phyloP scores from a whole-genome alignment of 139 green algal genomes.

The Chlorella sp. region DNA sequence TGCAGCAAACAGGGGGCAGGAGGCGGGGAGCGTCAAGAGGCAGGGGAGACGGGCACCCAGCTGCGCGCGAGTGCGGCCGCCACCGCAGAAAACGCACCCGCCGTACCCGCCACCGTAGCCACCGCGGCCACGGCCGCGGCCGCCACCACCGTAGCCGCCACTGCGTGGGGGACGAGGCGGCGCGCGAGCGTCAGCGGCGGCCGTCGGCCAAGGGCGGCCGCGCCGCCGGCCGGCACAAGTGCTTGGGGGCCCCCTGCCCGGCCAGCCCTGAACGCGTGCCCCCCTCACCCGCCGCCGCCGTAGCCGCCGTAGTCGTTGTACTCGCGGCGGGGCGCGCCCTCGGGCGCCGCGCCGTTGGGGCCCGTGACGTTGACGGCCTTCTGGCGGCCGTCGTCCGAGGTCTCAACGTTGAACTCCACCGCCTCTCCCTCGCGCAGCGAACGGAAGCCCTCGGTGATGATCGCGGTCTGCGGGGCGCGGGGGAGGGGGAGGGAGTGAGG shows the following conservation, averaged over 20 bases:
- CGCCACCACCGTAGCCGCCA: slow-evolving; percentile 27
- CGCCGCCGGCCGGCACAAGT: neutral
- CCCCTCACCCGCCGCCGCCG: slow-evolving; percentile 19
- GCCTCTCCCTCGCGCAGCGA: slow-evolving; percentile 70
- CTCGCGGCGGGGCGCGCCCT: slow-evolving; percentile 46
- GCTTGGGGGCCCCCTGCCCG: neutral
- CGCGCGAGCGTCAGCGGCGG: slow-evolving; percentile 11
- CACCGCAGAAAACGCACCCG: too few species aligned
- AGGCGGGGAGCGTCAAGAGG: too few species aligned
- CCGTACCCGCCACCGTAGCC: slow-evolving; percentile 24
- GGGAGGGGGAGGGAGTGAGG: neutral
- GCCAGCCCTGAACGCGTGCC: neutral
- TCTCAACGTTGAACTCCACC: slow-evolving; percentile 78
- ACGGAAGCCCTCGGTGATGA: slow-evolving; percentile 79
- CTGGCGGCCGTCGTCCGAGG: slow-evolving; percentile 57
- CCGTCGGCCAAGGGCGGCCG: neutral
- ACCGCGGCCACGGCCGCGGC: slow-evolving; percentile 21
- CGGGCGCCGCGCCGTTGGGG: slow-evolving; percentile 40
- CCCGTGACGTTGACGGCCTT: slow-evolving; percentile 50
- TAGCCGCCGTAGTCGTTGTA: slow-evolving; percentile 28
- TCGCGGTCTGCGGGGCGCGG: slow-evolving; percentile 50
- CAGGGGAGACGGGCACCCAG: too few species aligned
- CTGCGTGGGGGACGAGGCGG: neutral
- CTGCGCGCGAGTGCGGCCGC: too few species aligned
- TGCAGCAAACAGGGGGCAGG: too few species aligned